These are phyloP conservation scores for Pleurostoma richardsiae DNA, from an alignment of 2,329 filamentous ascomycete species.

Conservation along the genomic window DNA sequence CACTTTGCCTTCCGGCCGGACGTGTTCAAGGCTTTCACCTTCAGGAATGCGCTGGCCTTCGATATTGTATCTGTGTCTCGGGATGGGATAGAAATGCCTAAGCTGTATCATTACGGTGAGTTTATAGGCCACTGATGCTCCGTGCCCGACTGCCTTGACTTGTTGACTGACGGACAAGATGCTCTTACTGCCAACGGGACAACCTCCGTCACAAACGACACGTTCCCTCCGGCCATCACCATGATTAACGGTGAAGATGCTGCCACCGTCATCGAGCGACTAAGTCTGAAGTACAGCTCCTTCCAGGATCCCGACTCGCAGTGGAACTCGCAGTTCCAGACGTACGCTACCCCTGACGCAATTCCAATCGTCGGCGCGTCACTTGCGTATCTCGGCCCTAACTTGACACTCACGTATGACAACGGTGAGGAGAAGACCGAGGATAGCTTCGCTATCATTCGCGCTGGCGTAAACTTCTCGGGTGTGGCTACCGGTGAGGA, in stretches of 20 bases:
- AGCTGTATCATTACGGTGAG: conserved; percentile 46
- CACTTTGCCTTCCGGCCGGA: conserved; percentile 56
- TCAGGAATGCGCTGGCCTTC: conserved; percentile 22
- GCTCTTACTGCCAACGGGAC: background rate
- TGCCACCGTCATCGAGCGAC: conserved; percentile 39
- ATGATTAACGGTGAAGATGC: conserved; percentile 54
- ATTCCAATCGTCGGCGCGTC: conserved; percentile 15
- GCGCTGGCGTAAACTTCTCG: conserved; percentile 19
- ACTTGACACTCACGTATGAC: conserved; percentile 24
- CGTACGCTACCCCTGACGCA: conserved; percentile 15
- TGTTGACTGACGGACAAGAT: background rate
- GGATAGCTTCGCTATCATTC: conserved; percentile 18
- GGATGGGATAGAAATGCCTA: conserved; percentile 53
- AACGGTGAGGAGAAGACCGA: conserved; percentile 20
- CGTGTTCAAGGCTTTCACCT: conserved; percentile 46
- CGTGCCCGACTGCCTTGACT: background rate
- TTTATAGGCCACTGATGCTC: conserved; percentile 7
- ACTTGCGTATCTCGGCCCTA: conserved; percentile 19
- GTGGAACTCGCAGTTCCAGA: conserved; percentile 30
- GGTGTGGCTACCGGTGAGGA: conserved; percentile 25
- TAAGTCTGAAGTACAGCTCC: conserved; percentile 35
- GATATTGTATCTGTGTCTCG: conserved; percentile 54
- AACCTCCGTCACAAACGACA: conserved; percentile 17
- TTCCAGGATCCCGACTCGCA: conserved; percentile 54
- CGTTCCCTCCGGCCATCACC: conserved; percentile 37